These are phyloP conservation scores for Hypoxylon trugodes DNA, from an alignment of 495 filamentous ascomycete species.

Conservation along the genomic window DNA sequence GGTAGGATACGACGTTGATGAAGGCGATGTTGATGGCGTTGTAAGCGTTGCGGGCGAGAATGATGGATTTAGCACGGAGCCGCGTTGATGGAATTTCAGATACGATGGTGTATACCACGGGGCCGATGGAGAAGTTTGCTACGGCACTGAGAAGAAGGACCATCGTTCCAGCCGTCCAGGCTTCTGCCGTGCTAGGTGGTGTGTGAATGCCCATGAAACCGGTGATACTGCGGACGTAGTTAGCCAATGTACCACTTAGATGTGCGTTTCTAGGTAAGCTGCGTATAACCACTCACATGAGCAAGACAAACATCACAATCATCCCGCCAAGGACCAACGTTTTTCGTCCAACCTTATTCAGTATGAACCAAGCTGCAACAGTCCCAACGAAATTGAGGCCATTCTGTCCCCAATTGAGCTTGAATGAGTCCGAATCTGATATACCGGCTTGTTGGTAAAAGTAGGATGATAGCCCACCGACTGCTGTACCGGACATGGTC, in stretches of 20 bases:
- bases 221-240: constrained; percentile 41
- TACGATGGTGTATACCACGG: constrained; percentile 68
- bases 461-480: constrained; percentile 75
- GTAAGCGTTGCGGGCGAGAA: constrained; percentile 65
- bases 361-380: constrained; percentile 60
- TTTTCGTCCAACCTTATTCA: constrained; percentile 59
- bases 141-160: constrained; percentile 52
- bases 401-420: constrained; percentile 48
- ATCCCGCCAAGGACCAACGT: constrained; percentile 62
- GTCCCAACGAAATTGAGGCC: constrained; percentile 63
- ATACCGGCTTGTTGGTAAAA: constrained; percentile 76
- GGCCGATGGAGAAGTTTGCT: constrained; percentile 63
- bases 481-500: constrained; percentile 71
- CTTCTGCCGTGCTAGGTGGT: constrained; percentile 36
- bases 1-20: constrained; percentile 55
- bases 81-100: constrained; percentile 65
- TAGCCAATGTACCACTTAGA: not conserved
- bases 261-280: not conserved
- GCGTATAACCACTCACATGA: constrained; percentile 46
- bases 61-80: constrained; percentile 62
- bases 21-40: constrained; percentile 56
- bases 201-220: constrained; percentile 47
- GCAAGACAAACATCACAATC: constrained; percentile 49
- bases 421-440: constrained; percentile 60
- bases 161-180: constrained; percentile 60